Evolutionary conservation across 1,284 basidiomycete species (phyloP), one percentile per base, ranked within the genome.

Genomic region (Tylopilus orsonianus): DNA sequence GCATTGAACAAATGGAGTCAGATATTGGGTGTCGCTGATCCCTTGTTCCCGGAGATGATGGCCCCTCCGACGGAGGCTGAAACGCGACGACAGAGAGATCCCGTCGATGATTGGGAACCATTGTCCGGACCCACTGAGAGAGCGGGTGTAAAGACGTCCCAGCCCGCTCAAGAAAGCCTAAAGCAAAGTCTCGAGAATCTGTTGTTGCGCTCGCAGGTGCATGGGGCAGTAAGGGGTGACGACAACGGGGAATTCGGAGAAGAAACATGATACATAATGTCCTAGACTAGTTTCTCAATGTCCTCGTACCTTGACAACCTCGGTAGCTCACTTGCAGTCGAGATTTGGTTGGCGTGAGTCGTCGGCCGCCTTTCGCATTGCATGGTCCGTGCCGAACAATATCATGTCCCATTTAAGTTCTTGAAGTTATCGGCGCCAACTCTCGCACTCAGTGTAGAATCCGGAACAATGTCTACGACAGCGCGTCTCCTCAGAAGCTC

Each of bases 1-100:
- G 53, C 64, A 10, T 34, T 65, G 19, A 62, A 67, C 16, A 69
- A 69, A 23, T 65, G 64, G 64, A 65, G 67, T 23, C 67, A 65
- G 38, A 66, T 69, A 40, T 47, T 68, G 16, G 62, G 54, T 18
- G 50, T 66, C 16, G 54, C 65, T 27, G 64, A 65, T 38, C 64
- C 67, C 3, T 50, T 63, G 27, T 69, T 65, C 39, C 60, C 65
- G 41, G 62, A 66, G 30, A 69, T 63, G 48, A 46, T 24, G 24
- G 44, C 44, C 16, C 35, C 18, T 27, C 14, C 5, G 8, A 26
- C 5, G 4, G 46, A 47, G 6, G 5, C 37, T 33, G 49, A 61
- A 46, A 44, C 44, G 12, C 44, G n/a, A 12, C 48, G 9, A 30
- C 34, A 24, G 33, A 41, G 22, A 10, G 44, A 45, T 36, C 20